Percentiles rank a stretch among this genome's conserved stretches.
These are phyloP conservation scores for Ogataea parapolymorpha DNA, from an alignment of 805 yeast genomes.

Conservation along the genomic window DNA sequence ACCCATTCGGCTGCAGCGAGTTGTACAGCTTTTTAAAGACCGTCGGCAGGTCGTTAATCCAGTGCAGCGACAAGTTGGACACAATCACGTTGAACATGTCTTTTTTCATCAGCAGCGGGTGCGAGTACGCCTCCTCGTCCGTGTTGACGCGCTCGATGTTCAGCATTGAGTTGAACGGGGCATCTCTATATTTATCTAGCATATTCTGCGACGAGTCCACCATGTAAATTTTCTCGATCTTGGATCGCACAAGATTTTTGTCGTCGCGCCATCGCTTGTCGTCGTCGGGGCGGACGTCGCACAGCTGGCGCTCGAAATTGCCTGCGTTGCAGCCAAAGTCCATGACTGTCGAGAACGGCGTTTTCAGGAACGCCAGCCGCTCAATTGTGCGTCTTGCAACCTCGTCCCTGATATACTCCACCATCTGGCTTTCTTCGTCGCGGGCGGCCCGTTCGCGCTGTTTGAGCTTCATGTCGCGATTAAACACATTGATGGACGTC, in stretches of 20 bases:
- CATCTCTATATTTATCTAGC: conserved; percentile 49
- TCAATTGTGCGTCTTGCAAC: conserved; percentile 71
- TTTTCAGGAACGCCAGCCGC: conserved; percentile 66
- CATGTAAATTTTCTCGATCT: conserved; percentile 58
- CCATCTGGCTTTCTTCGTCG: conserved; percentile 46
- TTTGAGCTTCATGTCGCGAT: conserved; percentile 54
- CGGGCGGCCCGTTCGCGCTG: conserved; percentile 56
- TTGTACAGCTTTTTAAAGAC: conserved; percentile 53
- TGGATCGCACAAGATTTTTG: conserved; percentile 46
- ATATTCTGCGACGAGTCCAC: conserved; percentile 57
- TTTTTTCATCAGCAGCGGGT: conserved; percentile 38
- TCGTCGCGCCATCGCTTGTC: conserved; percentile 48
- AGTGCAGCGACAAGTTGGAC: conserved; percentile 71
- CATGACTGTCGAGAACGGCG: conserved; percentile 56
- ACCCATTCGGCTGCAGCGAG: conserved; percentile 72
- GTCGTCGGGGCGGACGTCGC: conserved; percentile 37
- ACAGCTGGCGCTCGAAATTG: conserved; percentile 36
- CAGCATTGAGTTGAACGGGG: conserved; percentile 42
- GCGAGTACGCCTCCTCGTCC: conserved; percentile 65
- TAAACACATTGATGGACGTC: conserved; percentile 45
- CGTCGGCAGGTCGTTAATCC: conserved; percentile 83
- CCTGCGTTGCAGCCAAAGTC: conserved; percentile 79
- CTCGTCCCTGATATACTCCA: conserved; percentile 73
- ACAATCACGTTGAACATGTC: conserved; percentile 62
- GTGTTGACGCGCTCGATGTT: conserved; percentile 49